Percentiles rank a stretch among this genome's conserved stretches.
Conservation (phyloP, 768 basidiomycete genomes). For the Podaxis sp. region DNA sequence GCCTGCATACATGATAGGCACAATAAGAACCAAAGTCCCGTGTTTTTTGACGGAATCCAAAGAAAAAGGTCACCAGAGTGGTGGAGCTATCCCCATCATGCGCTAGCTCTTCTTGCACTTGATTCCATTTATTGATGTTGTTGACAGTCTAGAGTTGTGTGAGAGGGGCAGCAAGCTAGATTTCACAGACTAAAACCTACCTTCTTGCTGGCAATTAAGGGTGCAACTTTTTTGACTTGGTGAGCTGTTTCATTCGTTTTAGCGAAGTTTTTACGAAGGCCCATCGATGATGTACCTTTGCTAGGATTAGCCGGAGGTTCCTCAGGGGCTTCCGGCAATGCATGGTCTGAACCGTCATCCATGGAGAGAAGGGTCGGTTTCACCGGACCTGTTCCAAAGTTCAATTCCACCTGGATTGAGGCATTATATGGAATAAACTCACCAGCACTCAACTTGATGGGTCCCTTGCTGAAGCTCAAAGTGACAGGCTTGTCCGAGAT, state of each 20-base stretch:
- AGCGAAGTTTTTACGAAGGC: not conserved
- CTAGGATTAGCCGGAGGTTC: slow-evolving; percentile 39
- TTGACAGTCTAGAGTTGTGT: slow-evolving; percentile 61
- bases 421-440: slow-evolving; percentile 6
- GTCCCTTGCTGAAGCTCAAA: slow-evolving; percentile 65
- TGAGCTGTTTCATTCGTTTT: slow-evolving; percentile 14
- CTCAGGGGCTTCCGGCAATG: slow-evolving; percentile 29
- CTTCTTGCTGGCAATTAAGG: slow-evolving; percentile 84
- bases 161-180: slow-evolving; percentile 5
- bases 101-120: slow-evolving; percentile 82
- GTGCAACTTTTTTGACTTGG: slow-evolving; percentile 69
- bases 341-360: slow-evolving; percentile 52
- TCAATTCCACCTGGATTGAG: not conserved
- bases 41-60: slow-evolving; percentile 14
- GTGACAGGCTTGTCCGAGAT: slow-evolving; percentile 82
- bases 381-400: slow-evolving; percentile 15
- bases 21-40: slow-evolving; percentile 12
- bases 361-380: slow-evolving; percentile 45
- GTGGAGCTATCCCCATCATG: slow-evolving; percentile 7
- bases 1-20: slow-evolving; percentile 13
- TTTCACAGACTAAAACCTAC: slow-evolving; percentile 32
- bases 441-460: slow-evolving; percentile 31
- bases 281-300: slow-evolving; percentile 46
- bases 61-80: slow-evolving; percentile 32
- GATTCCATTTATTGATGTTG: slow-evolving; percentile 97